phyloP scores from a whole-genome alignment of 805 yeast genomes.

The Saturnispora silvae region DNA sequence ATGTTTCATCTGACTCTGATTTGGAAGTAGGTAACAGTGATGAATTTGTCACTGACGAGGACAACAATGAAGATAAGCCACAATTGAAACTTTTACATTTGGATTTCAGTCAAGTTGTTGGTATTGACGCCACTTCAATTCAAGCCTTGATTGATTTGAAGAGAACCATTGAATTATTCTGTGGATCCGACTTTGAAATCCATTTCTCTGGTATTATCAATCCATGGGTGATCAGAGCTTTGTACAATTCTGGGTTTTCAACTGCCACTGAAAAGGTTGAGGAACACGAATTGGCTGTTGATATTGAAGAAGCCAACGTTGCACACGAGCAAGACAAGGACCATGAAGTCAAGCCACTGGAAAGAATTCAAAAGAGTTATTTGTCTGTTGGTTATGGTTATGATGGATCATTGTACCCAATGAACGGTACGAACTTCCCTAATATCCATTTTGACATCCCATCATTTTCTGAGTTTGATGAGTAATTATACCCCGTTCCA shows the following conservation, averaged over 20 bases:
- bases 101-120: conserved; percentile 71
- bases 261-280: conserved; percentile 7
- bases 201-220: conserved; percentile 80
- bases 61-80: conserved; percentile 31
- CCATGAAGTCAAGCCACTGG: not conserved
- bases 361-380: conserved; percentile 6
- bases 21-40: conserved; percentile 1
- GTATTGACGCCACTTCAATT: conserved; percentile 68
- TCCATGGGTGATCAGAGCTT: conserved; percentile 78
- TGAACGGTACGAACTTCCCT: conserved; percentile 57
- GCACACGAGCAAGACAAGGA: conserved; percentile 3
- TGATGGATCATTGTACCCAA: conserved; percentile 28
- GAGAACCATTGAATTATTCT: conserved; percentile 59
- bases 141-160: conserved; percentile 70
- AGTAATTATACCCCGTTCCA: no score
- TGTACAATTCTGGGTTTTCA: conserved; percentile 66
- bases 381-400: conserved; percentile 17
- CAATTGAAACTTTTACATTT: conserved; percentile 59
- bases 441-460: conserved; percentile 77
- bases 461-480: conserved; percentile 23
- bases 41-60: not conserved
- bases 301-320: conserved; percentile 7
- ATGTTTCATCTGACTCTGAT: not conserved
- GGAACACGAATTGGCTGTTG: conserved; percentile 11
- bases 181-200: conserved; percentile 77